phyloP scores from a whole-genome alignment of 2,329 filamentous ascomycete species.

The Pseudogymnoascus sp. region DNA sequence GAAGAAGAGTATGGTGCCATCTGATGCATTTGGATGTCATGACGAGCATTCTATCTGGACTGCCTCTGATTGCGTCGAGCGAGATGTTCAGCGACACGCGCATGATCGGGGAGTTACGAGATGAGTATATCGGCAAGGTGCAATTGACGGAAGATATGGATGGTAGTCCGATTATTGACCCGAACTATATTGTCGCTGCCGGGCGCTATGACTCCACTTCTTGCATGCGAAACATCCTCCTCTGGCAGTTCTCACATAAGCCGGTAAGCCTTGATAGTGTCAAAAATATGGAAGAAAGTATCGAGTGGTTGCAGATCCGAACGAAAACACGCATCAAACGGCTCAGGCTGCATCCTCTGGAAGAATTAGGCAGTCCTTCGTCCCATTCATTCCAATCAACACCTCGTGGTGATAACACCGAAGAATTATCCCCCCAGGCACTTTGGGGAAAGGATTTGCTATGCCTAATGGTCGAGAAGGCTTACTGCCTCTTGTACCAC shows the following conservation, averaged over 20 bases:
- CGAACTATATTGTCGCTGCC: not conserved
- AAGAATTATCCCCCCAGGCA: not conserved
- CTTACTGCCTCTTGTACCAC: constrained; percentile 20
- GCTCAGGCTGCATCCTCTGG: not conserved
- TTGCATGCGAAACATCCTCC: constrained; percentile 3
- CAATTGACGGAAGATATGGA: constrained; percentile 28
- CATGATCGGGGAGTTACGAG: constrained; percentile 50
- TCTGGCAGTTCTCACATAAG: not conserved
- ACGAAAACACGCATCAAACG: not conserved
- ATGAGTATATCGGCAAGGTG: constrained; percentile 38
- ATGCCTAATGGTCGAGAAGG: constrained; percentile 22
- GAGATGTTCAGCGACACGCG: constrained; percentile 44
- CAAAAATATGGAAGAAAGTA: not conserved
- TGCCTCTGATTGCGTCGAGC: constrained; percentile 38
- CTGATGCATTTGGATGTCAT: constrained; percentile 49
- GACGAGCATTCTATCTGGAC: constrained; percentile 47
- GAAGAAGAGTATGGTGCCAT: constrained; percentile 57
- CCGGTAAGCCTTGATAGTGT: constrained; percentile 4
- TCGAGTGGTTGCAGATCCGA: not conserved
- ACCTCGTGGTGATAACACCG: not conserved
- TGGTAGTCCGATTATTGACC: not conserved
- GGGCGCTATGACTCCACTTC: constrained; percentile 4
- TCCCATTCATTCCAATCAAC: not conserved
- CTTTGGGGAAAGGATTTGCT: constrained; percentile 12
- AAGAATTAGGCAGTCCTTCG: not conserved